Evolutionary conservation across 2,329 filamentous ascomycete genomes (phyloP).

Genomic region (Fusarium nodosum): DNA sequence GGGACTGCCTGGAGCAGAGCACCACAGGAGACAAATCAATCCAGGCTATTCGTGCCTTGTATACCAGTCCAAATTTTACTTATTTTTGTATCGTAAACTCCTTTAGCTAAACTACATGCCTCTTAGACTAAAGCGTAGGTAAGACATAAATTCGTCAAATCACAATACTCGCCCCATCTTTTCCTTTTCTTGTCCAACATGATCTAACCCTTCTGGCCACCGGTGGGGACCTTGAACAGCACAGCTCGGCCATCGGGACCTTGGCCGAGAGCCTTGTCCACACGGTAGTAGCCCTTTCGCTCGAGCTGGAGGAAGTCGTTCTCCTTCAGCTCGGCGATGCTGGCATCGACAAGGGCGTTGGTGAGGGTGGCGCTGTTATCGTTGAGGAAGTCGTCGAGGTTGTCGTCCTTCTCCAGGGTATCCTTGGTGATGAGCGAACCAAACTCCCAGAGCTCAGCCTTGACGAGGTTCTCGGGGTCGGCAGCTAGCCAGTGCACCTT

Average conservation of each 20-base stretch:
- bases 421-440: conserved; percentile 97
- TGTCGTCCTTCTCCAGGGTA: conserved; percentile 89
- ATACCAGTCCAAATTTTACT: conserved; percentile 12
- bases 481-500: conserved; percentile 94
- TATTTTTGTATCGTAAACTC: conserved; percentile 15
- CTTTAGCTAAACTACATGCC: conserved; percentile 18
- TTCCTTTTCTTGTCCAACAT: conserved; percentile 14
- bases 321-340: conserved; percentile 81
- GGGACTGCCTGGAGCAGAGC: too few species aligned
- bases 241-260: conserved; percentile 67
- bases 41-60: background rate
- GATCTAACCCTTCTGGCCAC: conserved; percentile 57
- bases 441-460: conserved; percentile 91
- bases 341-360: conserved; percentile 83
- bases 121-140: conserved; percentile 31
- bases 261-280: conserved; percentile 74
- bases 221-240: conserved; percentile 70
- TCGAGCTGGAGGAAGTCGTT: conserved; percentile 97
- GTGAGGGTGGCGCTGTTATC: conserved; percentile 80
- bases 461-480: conserved; percentile 80
- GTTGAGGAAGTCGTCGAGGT: conserved; percentile 86
- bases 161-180: conserved; percentile 15
- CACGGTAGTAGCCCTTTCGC: conserved; percentile 90
- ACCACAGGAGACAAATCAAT: background rate
- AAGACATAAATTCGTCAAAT: conserved; percentile 43